Conservation (phyloP, 768 basidiomycete species). For the Suillus clintonianus region DNA sequence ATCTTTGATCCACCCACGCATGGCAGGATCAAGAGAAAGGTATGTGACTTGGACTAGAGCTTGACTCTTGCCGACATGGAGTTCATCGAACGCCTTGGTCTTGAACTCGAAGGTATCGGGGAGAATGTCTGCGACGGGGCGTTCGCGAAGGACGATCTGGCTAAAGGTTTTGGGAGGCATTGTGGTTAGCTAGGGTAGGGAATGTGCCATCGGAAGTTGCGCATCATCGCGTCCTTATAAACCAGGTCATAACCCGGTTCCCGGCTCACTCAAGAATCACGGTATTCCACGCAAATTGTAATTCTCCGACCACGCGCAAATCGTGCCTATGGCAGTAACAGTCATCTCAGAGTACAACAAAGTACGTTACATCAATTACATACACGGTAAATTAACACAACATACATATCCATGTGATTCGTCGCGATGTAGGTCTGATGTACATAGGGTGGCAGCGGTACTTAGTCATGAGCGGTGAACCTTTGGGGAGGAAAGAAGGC, state of each 20-base stretch:
- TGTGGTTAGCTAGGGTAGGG: neutral
- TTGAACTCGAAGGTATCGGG: conserved; percentile 74
- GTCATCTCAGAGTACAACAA: neutral
- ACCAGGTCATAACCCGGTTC: neutral
- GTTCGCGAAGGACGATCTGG: conserved; percentile 72
- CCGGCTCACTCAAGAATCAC: neutral
- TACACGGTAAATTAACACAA: neutral
- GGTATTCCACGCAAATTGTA: neutral
- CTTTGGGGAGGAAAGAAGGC: conserved; percentile 67
- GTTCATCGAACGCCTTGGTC: conserved; percentile 46
- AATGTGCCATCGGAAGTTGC: neutral
- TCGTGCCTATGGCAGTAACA: neutral
- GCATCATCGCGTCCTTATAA: neutral
- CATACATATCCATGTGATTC: neutral
- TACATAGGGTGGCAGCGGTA: too few species aligned
- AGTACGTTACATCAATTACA: neutral
- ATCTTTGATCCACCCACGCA: conserved; percentile 83
- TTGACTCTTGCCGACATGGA: conserved; percentile 53
- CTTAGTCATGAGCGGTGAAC: conserved; percentile 41
- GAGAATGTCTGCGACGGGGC: conserved; percentile 69
- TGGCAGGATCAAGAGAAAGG: conserved; percentile 84
- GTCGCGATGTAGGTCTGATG: neutral
- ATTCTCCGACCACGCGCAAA: neutral
- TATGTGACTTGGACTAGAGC: conserved; percentile 80
- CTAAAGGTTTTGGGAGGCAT: conserved; percentile 46